Evolutionary conservation across 257 asterid species (phyloP).

Genomic region (Nicotiana paniculata): DNA sequence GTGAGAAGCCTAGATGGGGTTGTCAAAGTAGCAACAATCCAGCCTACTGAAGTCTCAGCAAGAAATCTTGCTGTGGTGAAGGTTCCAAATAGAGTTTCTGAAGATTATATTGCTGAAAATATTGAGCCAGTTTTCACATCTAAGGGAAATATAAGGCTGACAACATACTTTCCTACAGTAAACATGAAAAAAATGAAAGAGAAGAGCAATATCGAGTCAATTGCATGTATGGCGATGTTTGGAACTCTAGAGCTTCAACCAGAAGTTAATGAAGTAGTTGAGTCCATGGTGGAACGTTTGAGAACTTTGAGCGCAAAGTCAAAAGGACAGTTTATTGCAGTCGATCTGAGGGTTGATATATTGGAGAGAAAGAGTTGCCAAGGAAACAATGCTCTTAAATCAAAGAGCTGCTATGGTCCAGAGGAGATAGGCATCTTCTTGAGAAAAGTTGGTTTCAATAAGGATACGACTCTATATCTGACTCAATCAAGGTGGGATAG

Average conservation of each 20-base stretch:
- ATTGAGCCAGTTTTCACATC: slow-evolving; percentile 62
- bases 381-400: neutral
- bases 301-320: slow-evolving; percentile 1
- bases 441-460: slow-evolving; percentile 11
- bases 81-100: slow-evolving; percentile 81
- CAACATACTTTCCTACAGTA: slow-evolving; percentile 80
- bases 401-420: slow-evolving; percentile 9
- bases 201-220: slow-evolving; percentile 46
- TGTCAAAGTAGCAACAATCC: slow-evolving; percentile 61
- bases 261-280: slow-evolving; percentile 8
- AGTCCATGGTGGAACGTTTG: slow-evolving; percentile 9
- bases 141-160: slow-evolving; percentile 77
- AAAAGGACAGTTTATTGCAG: slow-evolving; percentile 6
- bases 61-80: slow-evolving; percentile 70
- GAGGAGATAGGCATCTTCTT: slow-evolving; percentile 5
- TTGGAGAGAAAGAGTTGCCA: slow-evolving; percentile 5
- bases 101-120: slow-evolving; percentile 66
- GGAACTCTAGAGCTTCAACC: slow-evolving; percentile 10
- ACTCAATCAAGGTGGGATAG: slow-evolving; percentile 13
- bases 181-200: slow-evolving; percentile 76
- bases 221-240: slow-evolving; percentile 17
- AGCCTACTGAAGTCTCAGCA: slow-evolving; percentile 48
- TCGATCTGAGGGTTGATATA: slow-evolving; percentile 12
- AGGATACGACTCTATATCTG: slow-evolving; percentile 11
- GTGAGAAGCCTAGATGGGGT: slow-evolving; percentile 66